Percentiles rank a stretch among this genome's conserved stretches.
Evolutionary conservation across 257 asterid species (phyloP).

Genomic region (Fraxinus excelsior): DNA sequence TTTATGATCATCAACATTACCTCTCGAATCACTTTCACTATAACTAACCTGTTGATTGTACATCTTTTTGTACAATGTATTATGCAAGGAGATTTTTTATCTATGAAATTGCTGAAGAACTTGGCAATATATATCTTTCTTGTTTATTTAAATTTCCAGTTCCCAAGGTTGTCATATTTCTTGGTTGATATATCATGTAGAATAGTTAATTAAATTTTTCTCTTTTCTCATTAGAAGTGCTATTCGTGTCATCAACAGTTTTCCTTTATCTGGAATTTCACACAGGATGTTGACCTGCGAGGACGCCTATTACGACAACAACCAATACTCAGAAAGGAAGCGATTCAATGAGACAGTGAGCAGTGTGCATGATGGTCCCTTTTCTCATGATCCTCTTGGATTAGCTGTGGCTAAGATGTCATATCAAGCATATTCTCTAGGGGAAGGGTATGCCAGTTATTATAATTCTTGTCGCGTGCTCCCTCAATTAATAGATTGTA

Average conservation of each 20-base stretch:
- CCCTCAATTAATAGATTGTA: neutral
- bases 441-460: constrained; percentile 80
- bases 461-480: neutral
- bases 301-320: constrained; percentile 71
- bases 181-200: constrained; percentile 1
- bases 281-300: constrained; percentile 89
- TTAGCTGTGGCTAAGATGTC: constrained; percentile 91
- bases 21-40: too few species aligned
- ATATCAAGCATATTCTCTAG: constrained; percentile 81
- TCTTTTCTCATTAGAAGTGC: neutral
- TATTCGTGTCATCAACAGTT: neutral
- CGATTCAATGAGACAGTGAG: constrained; percentile 35
- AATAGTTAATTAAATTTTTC: neutral
- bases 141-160: neutral
- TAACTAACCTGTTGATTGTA: neutral
- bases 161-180: constrained; percentile 1
- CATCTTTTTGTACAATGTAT: neutral
- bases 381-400: constrained; percentile 71
- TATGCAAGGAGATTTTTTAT: neutral
- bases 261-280: constrained; percentile 19
- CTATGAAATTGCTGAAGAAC: neutral
- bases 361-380: constrained; percentile 50
- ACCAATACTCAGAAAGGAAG: constrained; percentile 42
- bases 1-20: too few species aligned
- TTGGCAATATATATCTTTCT: neutral